Conservation (phyloP, 805 yeast genomes). For the Candida rishiriensis region DNA sequence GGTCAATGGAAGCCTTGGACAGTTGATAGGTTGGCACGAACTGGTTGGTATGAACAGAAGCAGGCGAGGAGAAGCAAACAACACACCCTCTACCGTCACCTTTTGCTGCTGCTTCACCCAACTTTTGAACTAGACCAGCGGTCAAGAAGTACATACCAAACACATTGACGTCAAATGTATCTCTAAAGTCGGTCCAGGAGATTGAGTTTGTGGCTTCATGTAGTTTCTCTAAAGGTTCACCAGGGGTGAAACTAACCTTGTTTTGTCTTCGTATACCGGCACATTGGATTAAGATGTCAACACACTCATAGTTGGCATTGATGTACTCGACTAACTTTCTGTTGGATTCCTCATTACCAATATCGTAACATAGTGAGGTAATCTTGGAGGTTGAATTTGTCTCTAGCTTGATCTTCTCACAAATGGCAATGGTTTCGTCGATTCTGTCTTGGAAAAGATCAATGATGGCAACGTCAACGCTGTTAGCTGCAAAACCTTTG, state of each 20-base stretch:
- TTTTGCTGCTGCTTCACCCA: constrained; percentile 19
- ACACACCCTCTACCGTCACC: constrained; percentile 22
- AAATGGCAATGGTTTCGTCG: constrained; percentile 11
- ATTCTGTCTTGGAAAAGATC: constrained; percentile 19
- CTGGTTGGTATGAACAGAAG: constrained; percentile 20
- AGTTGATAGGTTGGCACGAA: constrained; percentile 23
- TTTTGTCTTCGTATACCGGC: constrained; percentile 23
- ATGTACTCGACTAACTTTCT: constrained; percentile 13
- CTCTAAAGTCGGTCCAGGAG: constrained; percentile 17
- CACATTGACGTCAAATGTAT: constrained; percentile 21
- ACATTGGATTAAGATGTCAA: constrained; percentile 20
- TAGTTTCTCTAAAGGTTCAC: constrained; percentile 16
- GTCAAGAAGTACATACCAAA: constrained; percentile 23
- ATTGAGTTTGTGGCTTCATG: constrained; percentile 20
- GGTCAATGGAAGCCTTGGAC: constrained; percentile 18
- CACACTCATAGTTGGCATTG: constrained; percentile 14
- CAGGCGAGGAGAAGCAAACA: constrained; percentile 20
- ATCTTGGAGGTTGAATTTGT: constrained; percentile 14
- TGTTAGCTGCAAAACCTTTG: constrained; percentile 19
- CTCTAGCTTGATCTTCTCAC: constrained; percentile 13
- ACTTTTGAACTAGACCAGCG: constrained; percentile 18
- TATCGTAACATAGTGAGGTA: constrained; percentile 17
- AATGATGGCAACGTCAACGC: constrained; percentile 18
- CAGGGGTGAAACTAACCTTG: constrained; percentile 13
- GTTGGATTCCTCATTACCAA: constrained; percentile 19